Conservation (phyloP, 352 stramenopile genomes). For the Phytophthora tubulina region DNA sequence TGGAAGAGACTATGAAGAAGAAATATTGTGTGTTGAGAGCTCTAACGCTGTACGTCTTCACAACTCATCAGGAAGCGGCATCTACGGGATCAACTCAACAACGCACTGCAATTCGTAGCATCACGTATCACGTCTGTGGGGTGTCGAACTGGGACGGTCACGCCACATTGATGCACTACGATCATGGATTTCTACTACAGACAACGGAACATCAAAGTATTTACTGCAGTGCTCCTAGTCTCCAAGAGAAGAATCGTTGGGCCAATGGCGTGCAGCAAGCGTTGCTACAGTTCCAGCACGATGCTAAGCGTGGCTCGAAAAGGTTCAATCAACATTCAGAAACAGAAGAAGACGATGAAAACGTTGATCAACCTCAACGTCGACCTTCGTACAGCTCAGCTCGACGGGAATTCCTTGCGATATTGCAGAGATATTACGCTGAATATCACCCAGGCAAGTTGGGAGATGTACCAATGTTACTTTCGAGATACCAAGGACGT, state of each 20-base stretch:
- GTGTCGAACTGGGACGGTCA: slow-evolving; percentile 77
- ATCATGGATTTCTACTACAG: slow-evolving; percentile 78
- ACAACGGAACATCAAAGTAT: slow-evolving; percentile 62
- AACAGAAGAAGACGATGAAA: slow-evolving; percentile 35
- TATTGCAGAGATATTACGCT: slow-evolving; percentile 63
- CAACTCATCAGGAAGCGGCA: slow-evolving; percentile 47
- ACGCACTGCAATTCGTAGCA: background rate
- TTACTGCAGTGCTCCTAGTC: slow-evolving; percentile 71
- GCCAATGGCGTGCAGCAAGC: slow-evolving; percentile 64
- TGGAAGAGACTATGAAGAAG: slow-evolving; percentile 60
- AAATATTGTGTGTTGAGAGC: slow-evolving; percentile 67
- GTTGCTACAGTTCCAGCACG: slow-evolving; percentile 40
- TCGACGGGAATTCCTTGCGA: slow-evolving; percentile 38
- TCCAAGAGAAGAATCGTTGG: slow-evolving; percentile 75
- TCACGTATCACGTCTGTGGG: slow-evolving; percentile 44
- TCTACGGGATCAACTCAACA: slow-evolving; percentile 4
- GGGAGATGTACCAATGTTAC: slow-evolving; percentile 63
- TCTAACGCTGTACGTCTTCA: slow-evolving; percentile 55
- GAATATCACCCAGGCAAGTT: slow-evolving; percentile 73
- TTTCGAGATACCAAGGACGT: slow-evolving; percentile 57
- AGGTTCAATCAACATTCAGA: slow-evolving; percentile 34
- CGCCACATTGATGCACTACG: slow-evolving; percentile 70
- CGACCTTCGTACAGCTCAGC: slow-evolving; percentile 22
- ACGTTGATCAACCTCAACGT: background rate
- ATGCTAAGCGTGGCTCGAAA: slow-evolving; percentile 30